Evolutionary conservation across 305 asterid genomes (phyloP).

Genomic region (Plantago coronopus): DNA sequence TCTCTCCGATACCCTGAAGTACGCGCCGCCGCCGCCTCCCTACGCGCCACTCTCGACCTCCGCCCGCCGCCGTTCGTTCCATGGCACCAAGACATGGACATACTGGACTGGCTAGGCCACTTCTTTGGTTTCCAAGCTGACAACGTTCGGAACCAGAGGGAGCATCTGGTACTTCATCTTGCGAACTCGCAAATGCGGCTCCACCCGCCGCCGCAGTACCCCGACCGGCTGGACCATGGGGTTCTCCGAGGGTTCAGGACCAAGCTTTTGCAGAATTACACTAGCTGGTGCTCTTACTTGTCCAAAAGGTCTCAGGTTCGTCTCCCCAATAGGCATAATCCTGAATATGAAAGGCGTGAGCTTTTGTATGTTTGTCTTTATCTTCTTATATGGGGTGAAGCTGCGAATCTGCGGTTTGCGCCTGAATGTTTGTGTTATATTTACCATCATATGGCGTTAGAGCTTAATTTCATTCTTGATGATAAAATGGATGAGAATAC

Average conservation of each 20-base stretch:
- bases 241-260: constrained; percentile 65
- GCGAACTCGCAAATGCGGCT: constrained; percentile 94
- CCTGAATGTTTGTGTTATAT: constrained; percentile 93
- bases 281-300: constrained; percentile 82
- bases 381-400: constrained; percentile 86
- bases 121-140: constrained; percentile 88
- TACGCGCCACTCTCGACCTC: constrained; percentile 64
- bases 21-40: constrained; percentile 77
- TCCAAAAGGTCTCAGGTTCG: constrained; percentile 69
- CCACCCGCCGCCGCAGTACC: constrained; percentile 48
- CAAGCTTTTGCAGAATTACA: constrained; percentile 71
- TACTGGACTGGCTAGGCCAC: constrained; percentile 83
- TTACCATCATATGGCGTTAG: constrained; percentile 84
- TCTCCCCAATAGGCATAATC: constrained; percentile 52
- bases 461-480: constrained; percentile 75
- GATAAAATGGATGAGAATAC: constrained; percentile 63
- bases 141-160: constrained; percentile 90
- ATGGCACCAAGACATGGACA: constrained; percentile 68
- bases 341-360: constrained; percentile 66
- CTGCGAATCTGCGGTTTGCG: constrained; percentile 71
- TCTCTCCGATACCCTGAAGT: constrained; percentile 76
- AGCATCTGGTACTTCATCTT: constrained; percentile 80
- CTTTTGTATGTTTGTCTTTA: constrained; percentile 75
- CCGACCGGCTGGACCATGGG: constrained; percentile 61
- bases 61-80: constrained; percentile 64